Percentiles rank a stretch among this genome's conserved stretches.
Conservation (phyloP, 176 grass and related monocot species). For the Carex scoparia region DNA sequence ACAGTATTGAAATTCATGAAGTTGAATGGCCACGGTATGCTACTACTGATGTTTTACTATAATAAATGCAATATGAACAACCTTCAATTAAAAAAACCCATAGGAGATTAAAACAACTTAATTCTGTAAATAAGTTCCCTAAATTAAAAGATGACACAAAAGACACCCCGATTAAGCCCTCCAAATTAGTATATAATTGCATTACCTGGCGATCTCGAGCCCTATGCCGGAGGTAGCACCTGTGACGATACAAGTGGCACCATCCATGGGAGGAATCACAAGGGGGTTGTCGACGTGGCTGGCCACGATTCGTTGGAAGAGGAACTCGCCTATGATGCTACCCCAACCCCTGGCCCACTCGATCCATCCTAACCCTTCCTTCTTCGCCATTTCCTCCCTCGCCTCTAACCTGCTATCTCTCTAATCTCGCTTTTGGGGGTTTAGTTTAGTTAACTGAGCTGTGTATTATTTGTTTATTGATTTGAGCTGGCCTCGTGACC, state of each 20-base stretch:
- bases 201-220: slow-evolving; percentile 88
- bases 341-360: slow-evolving; percentile 79
- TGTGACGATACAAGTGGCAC: slow-evolving; percentile 63
- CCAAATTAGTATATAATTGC: not conserved
- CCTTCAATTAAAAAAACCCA: not conserved
- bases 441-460: not conserved
- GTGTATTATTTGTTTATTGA: not conserved
- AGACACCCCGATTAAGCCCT: not conserved
- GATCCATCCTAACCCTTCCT: slow-evolving; percentile 81
- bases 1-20: not conserved
- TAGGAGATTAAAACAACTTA: not conserved
- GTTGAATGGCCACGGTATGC: not conserved
- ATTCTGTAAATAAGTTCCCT: not conserved
- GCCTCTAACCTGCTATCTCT: not conserved
- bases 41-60: not conserved
- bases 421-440: not conserved
- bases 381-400: slow-evolving; percentile 19
- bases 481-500: not conserved
- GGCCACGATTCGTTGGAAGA: slow-evolving; percentile 96
- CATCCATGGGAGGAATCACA: slow-evolving; percentile 62
- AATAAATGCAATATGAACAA: not conserved
- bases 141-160: not conserved
- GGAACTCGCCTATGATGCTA: slow-evolving; percentile 64
- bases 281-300: slow-evolving; percentile 90
- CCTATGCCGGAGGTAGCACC: slow-evolving; percentile 94